Conservation (phyloP, 345 rosid species). For the Gossypium arboreum region DNA sequence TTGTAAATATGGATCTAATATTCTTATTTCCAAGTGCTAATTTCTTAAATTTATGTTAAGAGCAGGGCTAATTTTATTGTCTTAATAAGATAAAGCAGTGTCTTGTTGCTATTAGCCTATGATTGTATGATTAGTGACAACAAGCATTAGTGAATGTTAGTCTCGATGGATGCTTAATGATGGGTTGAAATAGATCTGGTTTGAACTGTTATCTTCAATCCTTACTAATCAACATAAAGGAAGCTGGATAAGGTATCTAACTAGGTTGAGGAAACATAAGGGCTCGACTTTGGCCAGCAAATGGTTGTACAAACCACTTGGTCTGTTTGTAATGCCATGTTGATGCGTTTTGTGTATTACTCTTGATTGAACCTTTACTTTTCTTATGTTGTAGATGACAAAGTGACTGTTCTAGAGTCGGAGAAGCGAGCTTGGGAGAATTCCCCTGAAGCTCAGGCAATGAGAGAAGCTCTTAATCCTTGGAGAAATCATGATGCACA, state of each 20-base stretch:
- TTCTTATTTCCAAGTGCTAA: neutral
- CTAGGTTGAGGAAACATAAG: neutral
- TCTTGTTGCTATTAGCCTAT: neutral
- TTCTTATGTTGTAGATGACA: constrained; percentile 55
- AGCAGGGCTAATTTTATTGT: neutral
- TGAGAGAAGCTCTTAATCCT: constrained; percentile 77
- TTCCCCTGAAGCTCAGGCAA: constrained; percentile 72
- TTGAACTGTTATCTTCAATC: neutral
- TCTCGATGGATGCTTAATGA: neutral
- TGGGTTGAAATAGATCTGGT: neutral
- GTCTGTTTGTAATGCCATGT: neutral
- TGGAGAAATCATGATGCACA: constrained; percentile 65
- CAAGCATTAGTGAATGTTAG: neutral
- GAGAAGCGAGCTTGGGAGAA: constrained; percentile 78
- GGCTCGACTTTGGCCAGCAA: neutral
- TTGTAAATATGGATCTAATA: neutral
- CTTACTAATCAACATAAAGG: neutral
- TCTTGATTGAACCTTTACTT: constrained; percentile 8
- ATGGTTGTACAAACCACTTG: neutral
- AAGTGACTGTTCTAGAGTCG: constrained; percentile 74
- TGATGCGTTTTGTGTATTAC: neutral
- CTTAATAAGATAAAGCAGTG: neutral
- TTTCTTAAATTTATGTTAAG: neutral
- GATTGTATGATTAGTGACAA: neutral
- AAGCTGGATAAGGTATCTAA: neutral